Percentiles rank a stretch among this genome's conserved stretches.
Conservation (phyloP, 352 stramenopile species). For the Phytophthora citrophthora region DNA sequence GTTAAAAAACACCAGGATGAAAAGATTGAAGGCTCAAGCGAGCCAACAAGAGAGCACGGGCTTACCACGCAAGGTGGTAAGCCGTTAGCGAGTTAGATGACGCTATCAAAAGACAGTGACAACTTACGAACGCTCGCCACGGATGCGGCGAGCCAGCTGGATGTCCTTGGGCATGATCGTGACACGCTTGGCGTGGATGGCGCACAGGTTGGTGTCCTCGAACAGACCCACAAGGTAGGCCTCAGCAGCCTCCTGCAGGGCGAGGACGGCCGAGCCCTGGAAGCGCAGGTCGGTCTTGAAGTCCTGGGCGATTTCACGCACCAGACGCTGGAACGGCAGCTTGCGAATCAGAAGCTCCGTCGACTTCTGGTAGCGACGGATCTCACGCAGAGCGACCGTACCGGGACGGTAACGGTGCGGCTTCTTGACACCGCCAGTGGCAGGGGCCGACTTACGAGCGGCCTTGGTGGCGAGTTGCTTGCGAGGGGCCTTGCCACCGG, state of each 20-base stretch:
- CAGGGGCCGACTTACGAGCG: slow-evolving; percentile 92
- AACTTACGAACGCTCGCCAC: slow-evolving; percentile 86
- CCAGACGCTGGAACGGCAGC: slow-evolving; percentile 97
- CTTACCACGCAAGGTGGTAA: not conserved
- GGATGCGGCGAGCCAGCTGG: slow-evolving; percentile 92
- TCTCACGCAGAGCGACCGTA: slow-evolving; percentile 95
- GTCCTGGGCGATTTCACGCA: slow-evolving; percentile 91
- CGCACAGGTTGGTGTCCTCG: slow-evolving; percentile 94
- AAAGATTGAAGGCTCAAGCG: slow-evolving; percentile 18
- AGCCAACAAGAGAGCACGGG: slow-evolving; percentile 12
- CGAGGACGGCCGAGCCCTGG: slow-evolving; percentile 85
- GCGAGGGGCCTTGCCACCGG: slow-evolving; percentile 93
- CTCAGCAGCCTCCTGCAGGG: slow-evolving; percentile 90
- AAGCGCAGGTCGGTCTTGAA: slow-evolving; percentile 92
- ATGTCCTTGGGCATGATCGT: slow-evolving; percentile 97
- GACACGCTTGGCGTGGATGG: slow-evolving; percentile 94
- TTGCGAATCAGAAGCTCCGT: slow-evolving; percentile 97
- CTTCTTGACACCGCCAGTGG: slow-evolving; percentile 95
- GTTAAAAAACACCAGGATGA: slow-evolving; percentile 86
- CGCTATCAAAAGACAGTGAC: slow-evolving; percentile 15
- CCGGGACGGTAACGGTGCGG: slow-evolving; percentile 85
- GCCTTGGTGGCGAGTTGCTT: slow-evolving; percentile 95
- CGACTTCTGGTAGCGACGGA: slow-evolving; percentile 96
- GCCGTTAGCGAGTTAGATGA: slow-evolving; percentile 18
- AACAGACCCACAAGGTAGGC: slow-evolving; percentile 84